These are phyloP conservation scores for Candida khao-thaluensis DNA, from an alignment of 805 yeast species.

Conservation along the genomic window DNA sequence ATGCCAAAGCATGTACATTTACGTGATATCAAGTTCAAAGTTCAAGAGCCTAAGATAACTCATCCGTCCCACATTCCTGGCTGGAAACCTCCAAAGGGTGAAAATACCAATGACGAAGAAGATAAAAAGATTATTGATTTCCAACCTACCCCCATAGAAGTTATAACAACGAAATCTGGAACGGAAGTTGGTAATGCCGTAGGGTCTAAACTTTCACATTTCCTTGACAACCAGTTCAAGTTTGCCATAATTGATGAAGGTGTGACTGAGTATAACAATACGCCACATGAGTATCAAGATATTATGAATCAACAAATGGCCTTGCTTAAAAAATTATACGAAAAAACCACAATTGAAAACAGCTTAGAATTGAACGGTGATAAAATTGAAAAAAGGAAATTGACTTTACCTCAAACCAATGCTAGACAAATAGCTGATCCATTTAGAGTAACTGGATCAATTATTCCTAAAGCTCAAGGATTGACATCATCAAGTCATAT, in stretches of 20 bases:
- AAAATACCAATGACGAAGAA: slow-evolving; percentile 15
- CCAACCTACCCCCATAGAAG: slow-evolving; percentile 27
- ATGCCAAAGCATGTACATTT: slow-evolving; percentile 17
- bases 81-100: slow-evolving; percentile 34
- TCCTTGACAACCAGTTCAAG: slow-evolving; percentile 28
- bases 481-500: slow-evolving; percentile 50
- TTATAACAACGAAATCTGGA: slow-evolving; percentile 18
- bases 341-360: slow-evolving; percentile 35
- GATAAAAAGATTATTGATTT: slow-evolving; percentile 23
- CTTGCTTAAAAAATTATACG: slow-evolving; percentile 47
- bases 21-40: slow-evolving; percentile 29
- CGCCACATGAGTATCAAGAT: slow-evolving; percentile 58
- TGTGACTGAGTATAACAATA: slow-evolving; percentile 27
- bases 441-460: slow-evolving; percentile 43
- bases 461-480: slow-evolving; percentile 45
- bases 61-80: slow-evolving; percentile 46
- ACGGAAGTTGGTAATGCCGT: slow-evolving; percentile 26
- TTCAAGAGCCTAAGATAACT: slow-evolving; percentile 37
- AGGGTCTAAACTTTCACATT: slow-evolving; percentile 25
- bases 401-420: slow-evolving; percentile 41
- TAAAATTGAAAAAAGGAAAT: slow-evolving; percentile 49
- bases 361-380: slow-evolving; percentile 43
- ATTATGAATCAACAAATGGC: slow-evolving; percentile 53
- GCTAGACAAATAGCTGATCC: slow-evolving; percentile 44
- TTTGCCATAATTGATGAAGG: slow-evolving; percentile 41